Conservation (phyloP, 208 protist species). For the Naegleria lovaniensis region DNA sequence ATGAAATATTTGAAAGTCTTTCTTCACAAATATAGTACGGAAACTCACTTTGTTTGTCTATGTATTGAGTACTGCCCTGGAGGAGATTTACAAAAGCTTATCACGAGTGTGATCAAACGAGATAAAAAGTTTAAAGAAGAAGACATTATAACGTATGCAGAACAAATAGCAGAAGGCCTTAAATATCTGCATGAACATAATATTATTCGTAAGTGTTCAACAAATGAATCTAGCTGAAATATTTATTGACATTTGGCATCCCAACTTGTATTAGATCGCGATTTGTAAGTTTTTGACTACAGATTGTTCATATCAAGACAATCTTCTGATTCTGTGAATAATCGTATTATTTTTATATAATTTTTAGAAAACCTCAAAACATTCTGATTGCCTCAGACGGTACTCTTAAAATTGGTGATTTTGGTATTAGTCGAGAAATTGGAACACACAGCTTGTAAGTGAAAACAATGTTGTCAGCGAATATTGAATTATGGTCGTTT, state of each 20-base stretch:
- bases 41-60: slow-evolving; percentile 14
- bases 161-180: not conserved
- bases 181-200: not conserved
- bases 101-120: not conserved
- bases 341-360: no score
- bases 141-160: not conserved
- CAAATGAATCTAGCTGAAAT: no score
- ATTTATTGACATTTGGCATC: not conserved
- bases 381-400: not conserved
- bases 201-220: not conserved
- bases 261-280: not conserved
- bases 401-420: slow-evolving; percentile 20
- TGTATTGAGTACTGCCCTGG: not conserved
- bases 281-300: not conserved
- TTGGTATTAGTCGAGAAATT: slow-evolving; percentile 1
- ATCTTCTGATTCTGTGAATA: no score
- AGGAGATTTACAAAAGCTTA: not conserved
- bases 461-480: no score
- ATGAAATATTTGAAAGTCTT: slow-evolving; percentile 12
- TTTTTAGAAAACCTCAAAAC: slow-evolving; percentile 14
- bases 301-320: no score
- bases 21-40: not conserved
- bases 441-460: not conserved
- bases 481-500: no score
- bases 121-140: not conserved